Evolutionary conservation across 2,329 filamentous ascomycete genomes (phyloP).

Genomic region (Mariannaea elegans): DNA sequence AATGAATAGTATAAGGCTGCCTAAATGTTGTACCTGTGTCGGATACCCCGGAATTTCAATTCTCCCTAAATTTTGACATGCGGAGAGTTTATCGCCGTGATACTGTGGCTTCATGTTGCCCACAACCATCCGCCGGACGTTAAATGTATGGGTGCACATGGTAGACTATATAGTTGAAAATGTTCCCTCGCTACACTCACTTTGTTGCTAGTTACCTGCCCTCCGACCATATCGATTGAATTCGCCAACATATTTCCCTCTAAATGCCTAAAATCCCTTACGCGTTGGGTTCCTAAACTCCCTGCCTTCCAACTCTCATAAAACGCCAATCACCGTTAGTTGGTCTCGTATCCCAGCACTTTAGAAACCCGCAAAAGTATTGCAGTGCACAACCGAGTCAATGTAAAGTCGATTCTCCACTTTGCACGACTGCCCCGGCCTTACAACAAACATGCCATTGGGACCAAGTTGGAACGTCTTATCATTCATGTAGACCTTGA

Average conservation of each 20-base stretch:
- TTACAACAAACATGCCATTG: conserved; percentile 55
- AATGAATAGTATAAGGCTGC: no score
- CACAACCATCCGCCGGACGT: no score
- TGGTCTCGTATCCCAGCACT: not conserved
- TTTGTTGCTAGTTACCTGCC: no score
- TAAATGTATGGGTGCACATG: no score
- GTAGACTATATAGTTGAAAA: no score
- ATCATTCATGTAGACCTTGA: conserved; percentile 48
- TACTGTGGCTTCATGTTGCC: no score
- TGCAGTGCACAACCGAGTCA: conserved; percentile 55
- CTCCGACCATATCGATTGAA: no score
- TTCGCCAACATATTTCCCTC: no score
- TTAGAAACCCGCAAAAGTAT: conserved; percentile 41
- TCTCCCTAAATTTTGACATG: not conserved
- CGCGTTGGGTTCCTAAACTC: no score
- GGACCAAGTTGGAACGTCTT: conserved; percentile 53
- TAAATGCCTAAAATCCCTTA: no score
- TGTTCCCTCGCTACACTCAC: no score
- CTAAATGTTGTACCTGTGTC: conserved; percentile 1
- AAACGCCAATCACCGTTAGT: not conserved
- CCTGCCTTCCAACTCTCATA: not conserved
- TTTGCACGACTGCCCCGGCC: conserved; percentile 47
- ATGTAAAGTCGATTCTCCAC: conserved; percentile 55
- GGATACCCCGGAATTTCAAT: conserved; percentile 8
- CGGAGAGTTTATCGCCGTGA: no score